These are phyloP conservation scores for Fagus crenata DNA, from an alignment of 306 rosid species.

Conservation along the genomic window DNA sequence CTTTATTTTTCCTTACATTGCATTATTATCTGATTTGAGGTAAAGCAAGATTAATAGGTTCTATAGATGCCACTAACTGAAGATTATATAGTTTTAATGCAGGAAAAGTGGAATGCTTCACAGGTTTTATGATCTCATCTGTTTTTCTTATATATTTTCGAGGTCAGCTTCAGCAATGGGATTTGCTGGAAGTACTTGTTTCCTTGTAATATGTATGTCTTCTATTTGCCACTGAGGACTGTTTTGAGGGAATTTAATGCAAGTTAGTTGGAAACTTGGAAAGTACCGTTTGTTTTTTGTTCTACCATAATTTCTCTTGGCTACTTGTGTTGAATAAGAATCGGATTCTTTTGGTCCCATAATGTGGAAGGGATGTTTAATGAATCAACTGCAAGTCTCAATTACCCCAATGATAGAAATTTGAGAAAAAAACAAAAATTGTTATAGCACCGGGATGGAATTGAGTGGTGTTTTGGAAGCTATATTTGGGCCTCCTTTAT, in stretches of 20 bases:
- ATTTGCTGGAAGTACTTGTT: background rate
- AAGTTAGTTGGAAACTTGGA: background rate
- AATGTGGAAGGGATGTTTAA: background rate
- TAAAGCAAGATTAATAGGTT: background rate
- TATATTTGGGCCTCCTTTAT: background rate
- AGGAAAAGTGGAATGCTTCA: constrained; percentile 1
- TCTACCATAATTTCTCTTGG: background rate
- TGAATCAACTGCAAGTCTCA: background rate
- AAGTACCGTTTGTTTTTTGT: background rate
- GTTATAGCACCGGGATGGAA: background rate
- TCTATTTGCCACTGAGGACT: background rate
- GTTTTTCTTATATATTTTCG: background rate
- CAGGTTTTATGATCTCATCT: background rate
- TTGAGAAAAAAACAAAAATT: background rate
- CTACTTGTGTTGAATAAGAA: background rate
- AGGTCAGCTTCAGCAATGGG: background rate
- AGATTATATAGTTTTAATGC: background rate
- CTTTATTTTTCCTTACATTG: background rate
- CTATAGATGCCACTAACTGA: background rate
- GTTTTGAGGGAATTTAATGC: background rate
- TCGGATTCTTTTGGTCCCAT: background rate
- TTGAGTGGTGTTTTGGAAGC: background rate
- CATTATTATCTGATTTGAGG: background rate
- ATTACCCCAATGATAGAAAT: background rate
- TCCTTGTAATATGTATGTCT: background rate